A percentile compares a stretch with the other conserved stretches of the same genome.
These are phyloP conservation scores for Euphorbia corollata DNA, from an alignment of 441 rosid species.

Conservation along the genomic window DNA sequence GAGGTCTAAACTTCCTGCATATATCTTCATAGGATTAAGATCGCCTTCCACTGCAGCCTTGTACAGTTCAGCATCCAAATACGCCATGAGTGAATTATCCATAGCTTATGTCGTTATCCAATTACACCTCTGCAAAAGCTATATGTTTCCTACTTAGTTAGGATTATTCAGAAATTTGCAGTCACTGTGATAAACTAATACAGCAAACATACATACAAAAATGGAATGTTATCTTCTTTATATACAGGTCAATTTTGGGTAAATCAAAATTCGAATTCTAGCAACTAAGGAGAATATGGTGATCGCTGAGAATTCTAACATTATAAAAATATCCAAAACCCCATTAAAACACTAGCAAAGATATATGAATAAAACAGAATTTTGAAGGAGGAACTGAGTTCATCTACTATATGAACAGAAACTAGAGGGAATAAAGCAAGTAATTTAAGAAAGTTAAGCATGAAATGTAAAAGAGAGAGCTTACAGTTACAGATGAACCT, in stretches of 20 bases:
- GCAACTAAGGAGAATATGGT: neutral
- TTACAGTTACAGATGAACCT: neutral
- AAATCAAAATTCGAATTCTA: neutral
- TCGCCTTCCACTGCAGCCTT: slow-evolving; percentile 20
- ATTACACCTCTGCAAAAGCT: neutral
- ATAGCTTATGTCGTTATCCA: neutral
- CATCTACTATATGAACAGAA: neutral
- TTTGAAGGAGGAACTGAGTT: neutral
- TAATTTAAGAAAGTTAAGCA: neutral
- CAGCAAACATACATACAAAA: neutral
- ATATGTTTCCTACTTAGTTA: neutral
- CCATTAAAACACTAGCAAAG: neutral
- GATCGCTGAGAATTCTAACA: neutral
- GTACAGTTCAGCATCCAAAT: slow-evolving; percentile 9
- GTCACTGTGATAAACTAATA: neutral
- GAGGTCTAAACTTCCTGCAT: neutral
- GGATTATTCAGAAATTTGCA: neutral
- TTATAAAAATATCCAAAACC: too few species aligned
- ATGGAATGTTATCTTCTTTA: neutral
- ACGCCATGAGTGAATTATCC: neutral
- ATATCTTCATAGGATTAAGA: neutral
- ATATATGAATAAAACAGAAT: too few species aligned
- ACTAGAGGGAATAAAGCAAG: neutral
- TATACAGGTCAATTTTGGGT: neutral
- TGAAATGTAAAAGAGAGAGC: neutral